These are phyloP conservation scores for Acephala macrosclerotiorum DNA, from an alignment of 2,329 filamentous ascomycete species.

Conservation along the genomic window DNA sequence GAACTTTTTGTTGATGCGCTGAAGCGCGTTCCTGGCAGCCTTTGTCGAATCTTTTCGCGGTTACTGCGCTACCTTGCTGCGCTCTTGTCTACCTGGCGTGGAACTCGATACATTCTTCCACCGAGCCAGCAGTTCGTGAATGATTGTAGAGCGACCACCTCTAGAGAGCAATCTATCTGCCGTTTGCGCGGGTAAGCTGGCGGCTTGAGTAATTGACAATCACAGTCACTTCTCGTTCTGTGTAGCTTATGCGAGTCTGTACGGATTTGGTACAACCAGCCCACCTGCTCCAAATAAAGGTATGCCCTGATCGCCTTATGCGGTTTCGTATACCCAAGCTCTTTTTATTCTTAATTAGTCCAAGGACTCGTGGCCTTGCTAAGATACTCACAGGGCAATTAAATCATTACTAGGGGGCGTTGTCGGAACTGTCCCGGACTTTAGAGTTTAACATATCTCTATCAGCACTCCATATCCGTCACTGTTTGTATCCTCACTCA, in stretches of 20 bases:
- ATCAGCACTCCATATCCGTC: constrained; percentile 29
- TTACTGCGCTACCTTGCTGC: constrained; percentile 22
- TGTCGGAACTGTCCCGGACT: constrained; percentile 33
- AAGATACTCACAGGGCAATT: constrained; percentile 35
- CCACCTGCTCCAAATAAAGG: constrained; percentile 30
- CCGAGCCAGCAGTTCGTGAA: constrained; percentile 24
- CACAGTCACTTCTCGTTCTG: constrained; percentile 15
- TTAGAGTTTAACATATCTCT: constrained; percentile 35
- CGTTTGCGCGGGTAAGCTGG: constrained; percentile 35
- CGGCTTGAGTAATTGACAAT: constrained; percentile 22
- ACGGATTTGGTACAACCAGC: constrained; percentile 24
- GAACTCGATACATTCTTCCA: constrained; percentile 22
- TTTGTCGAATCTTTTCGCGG: constrained; percentile 20
- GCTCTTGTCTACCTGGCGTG: constrained; percentile 6
- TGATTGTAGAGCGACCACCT: constrained; percentile 22
- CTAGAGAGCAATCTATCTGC: constrained; percentile 32
- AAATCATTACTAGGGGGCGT: constrained; percentile 28
- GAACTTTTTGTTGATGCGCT: constrained; percentile 19
- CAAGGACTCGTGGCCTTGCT: constrained; percentile 38
- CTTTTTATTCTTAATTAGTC: constrained; percentile 32
- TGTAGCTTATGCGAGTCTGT: constrained; percentile 24
- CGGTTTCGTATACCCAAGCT: constrained; percentile 34
- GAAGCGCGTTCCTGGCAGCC: constrained; percentile 28
- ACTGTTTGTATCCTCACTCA: constrained; percentile 23
- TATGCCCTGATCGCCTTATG: constrained; percentile 39